Conservation (phyloP, 2,329 filamentous ascomycete genomes). For the Apiospora pterosperma region DNA sequence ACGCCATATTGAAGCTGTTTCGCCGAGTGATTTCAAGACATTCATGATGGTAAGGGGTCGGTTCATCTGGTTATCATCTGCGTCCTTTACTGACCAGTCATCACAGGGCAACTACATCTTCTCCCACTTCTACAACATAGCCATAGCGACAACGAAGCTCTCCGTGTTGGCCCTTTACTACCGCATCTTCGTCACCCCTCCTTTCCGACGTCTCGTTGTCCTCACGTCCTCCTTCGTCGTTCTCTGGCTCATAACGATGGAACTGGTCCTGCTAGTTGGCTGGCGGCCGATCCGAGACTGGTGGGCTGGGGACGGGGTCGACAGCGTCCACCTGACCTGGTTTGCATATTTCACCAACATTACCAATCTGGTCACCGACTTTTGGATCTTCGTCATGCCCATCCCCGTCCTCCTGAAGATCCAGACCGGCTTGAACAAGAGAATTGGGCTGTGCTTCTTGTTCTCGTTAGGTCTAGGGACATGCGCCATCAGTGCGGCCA, state of each 20-base stretch:
- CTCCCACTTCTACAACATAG: slow-evolving; percentile 24
- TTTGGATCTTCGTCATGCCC: slow-evolving; percentile 25
- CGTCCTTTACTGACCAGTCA: slow-evolving; percentile 2
- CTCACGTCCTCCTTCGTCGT: slow-evolving; percentile 14
- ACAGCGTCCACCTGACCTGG: slow-evolving; percentile 13
- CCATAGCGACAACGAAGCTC: slow-evolving; percentile 24
- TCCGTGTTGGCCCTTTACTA: slow-evolving; percentile 24
- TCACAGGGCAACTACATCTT: slow-evolving; percentile 25
- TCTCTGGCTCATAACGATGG: slow-evolving; percentile 22
- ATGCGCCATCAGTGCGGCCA: slow-evolving; percentile 21
- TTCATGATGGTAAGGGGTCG: slow-evolving; percentile 18
- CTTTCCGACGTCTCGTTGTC: slow-evolving; percentile 13
- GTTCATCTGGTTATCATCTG: background rate
- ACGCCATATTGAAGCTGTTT: slow-evolving; percentile 19
- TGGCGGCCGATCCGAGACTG: slow-evolving; percentile 22
- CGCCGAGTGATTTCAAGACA: slow-evolving; percentile 9
- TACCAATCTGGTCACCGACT: slow-evolving; percentile 21
- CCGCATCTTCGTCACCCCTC: slow-evolving; percentile 17
- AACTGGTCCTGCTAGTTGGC: slow-evolving; percentile 19
- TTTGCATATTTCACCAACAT: slow-evolving; percentile 25
- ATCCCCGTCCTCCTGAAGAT: slow-evolving; percentile 21
- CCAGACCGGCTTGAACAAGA: slow-evolving; percentile 15
- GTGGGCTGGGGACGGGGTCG: slow-evolving; percentile 20
- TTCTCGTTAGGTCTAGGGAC: slow-evolving; percentile 22
- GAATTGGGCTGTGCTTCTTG: slow-evolving; percentile 18